These are phyloP conservation scores for Colletotrichum higginsianum DNA, from an alignment of 2,329 filamentous ascomycete species.

Conservation along the genomic window DNA sequence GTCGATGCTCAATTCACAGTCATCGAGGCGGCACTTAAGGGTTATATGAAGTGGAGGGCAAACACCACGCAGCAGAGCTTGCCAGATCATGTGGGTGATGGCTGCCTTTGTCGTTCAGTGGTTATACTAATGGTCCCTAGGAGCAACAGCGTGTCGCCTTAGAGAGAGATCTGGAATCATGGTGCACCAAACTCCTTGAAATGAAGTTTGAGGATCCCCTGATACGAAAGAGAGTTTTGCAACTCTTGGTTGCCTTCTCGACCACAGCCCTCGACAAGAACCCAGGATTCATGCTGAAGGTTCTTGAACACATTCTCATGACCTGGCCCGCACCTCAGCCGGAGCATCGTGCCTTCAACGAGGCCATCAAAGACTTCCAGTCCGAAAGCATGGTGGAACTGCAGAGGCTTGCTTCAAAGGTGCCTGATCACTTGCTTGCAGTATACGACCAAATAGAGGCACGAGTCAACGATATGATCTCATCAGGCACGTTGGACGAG, in stretches of 20 bases:
- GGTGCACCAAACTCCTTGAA: constrained; percentile 80
- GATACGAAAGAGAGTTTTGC: constrained; percentile 85
- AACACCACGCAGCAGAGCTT: constrained; percentile 42
- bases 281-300: constrained; percentile 86
- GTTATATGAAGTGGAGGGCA: constrained; percentile 84
- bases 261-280: constrained; percentile 85
- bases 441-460: constrained; percentile 91
- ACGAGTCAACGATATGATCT: constrained; percentile 85
- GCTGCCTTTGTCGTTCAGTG: background rate
- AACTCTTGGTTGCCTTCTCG: constrained; percentile 87
- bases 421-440: constrained; percentile 89
- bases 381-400: constrained; percentile 88
- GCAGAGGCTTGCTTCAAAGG: constrained; percentile 88
- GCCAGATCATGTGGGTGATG: constrained; percentile 37
- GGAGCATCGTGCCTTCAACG: constrained; percentile 81
- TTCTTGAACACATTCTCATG: constrained; percentile 91
- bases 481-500: constrained; percentile 81
- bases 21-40: constrained; percentile 89
- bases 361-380: constrained; percentile 91
- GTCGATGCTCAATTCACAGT: constrained; percentile 93
- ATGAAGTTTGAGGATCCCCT: constrained; percentile 86
- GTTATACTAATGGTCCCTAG: constrained; percentile 44
- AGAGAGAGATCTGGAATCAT: constrained; percentile 76
- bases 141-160: constrained; percentile 70
- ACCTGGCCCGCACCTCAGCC: constrained; percentile 83